Evolutionary conservation across 805 yeast genomes (phyloP).

Genomic region (Komagataella pastoris): DNA sequence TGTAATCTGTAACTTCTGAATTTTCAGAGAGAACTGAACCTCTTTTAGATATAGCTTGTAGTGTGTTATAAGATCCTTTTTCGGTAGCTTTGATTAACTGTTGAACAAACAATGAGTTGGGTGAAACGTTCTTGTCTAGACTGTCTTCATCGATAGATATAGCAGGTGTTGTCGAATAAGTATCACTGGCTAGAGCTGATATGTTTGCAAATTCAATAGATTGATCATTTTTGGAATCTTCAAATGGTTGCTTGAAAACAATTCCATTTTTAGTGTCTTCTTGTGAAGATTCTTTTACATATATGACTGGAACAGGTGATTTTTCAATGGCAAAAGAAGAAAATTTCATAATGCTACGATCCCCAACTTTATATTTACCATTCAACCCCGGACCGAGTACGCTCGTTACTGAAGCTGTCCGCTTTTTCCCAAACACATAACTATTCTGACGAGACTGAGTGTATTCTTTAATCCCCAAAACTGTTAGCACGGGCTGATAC

Average conservation of each 20-base stretch:
- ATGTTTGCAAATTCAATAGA: not conserved
- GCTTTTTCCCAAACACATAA: not conserved
- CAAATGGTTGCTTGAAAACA: not conserved
- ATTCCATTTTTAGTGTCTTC: not conserved
- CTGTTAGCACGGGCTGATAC: constrained; percentile 44
- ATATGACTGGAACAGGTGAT: constrained; percentile 6
- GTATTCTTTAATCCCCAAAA: constrained; percentile 20
- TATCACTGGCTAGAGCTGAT: not conserved
- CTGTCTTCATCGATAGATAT: not conserved
- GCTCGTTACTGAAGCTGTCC: constrained; percentile 1
- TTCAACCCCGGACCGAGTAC: constrained; percentile 6
- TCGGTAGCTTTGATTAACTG: not conserved
- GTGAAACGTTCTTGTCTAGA: not conserved
- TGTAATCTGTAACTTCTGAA: not conserved
- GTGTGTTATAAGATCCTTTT: not conserved
- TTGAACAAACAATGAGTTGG: not conserved
- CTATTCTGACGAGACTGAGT: not conserved
- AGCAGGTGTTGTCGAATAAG: not conserved
- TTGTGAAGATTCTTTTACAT: constrained; percentile 1
- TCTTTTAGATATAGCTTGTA: not conserved
- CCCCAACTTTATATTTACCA: constrained; percentile 4
- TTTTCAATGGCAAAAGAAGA: constrained; percentile 3
- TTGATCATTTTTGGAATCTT: not conserved
- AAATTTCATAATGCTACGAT: constrained; percentile 3
- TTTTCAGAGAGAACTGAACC: not conserved